Evolutionary conservation across 768 basidiomycete genomes (phyloP), one percentile per base, ranked within the genome.

Genomic region (Trametes maxima): DNA sequence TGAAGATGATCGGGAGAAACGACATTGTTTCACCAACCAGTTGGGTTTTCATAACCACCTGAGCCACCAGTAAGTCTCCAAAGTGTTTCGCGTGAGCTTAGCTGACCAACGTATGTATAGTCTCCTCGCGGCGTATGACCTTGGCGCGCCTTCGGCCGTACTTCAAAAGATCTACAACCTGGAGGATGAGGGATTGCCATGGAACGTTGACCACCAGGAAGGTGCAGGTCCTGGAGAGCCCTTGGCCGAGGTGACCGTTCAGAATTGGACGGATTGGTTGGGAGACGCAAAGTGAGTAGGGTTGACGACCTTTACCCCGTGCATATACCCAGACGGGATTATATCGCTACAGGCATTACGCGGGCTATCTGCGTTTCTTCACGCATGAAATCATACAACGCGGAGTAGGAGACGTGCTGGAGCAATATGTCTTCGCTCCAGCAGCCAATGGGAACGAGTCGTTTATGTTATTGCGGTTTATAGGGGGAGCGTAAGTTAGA

Each of bases 31-130:
- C 67, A 84, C 78, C 65, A 70, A 76, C 12, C 52, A 68, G 17
- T 72, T 74, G 17, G 76, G 77, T 2, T 75, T 85, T 28, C 84
- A 87, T 65, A 85, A 85, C 67, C 85, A 87, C 68, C 69, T 84
- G 14, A 80, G 79, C 64, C 85, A 87, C 65, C 85, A 86, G 85
- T 85, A 52, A 70, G 80, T 17, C 14, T 33, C 16, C 47, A 16
- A 28, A 14, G 13, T 24, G n/a, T 33, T 1, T 17, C 14, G 13
- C 13, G 28, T 1, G 25, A 39, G 44, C 24, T 21, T 52, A 36
- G 21, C 42, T 51, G 13, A 19, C 10, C 42, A 16, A 10, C 28
- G 2, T 35, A 33, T 17, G 28, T n/a, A 28, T 36, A 86, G 84
- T 62, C 54, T 85, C 11, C 70, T 86, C 2, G 82, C 83, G 0